A percentile compares a stretch with the other conserved stretches of the same genome.
phyloP scores from a whole-genome alignment of 2,329 filamentous ascomycete genomes.

The Rhynchosporium agropyri region DNA sequence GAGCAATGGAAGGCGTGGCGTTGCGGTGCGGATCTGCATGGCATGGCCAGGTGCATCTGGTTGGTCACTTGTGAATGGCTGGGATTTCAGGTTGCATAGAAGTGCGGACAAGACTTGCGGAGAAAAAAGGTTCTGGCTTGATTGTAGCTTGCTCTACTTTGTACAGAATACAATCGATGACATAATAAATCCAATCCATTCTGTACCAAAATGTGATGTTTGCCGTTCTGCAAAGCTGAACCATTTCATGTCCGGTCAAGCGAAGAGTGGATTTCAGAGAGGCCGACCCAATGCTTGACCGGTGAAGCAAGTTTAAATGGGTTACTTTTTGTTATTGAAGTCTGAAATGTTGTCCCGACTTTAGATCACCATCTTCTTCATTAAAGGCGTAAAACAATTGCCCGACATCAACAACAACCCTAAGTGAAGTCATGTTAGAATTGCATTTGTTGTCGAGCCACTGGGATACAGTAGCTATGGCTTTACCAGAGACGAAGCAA shows the following conservation, averaged over 20 bases:
- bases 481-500: too few species aligned
- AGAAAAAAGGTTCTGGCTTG: constrained; percentile 1
- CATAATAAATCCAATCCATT: neutral
- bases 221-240: neutral
- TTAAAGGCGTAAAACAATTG: too few species aligned
- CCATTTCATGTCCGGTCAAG: neutral
- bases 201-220: neutral
- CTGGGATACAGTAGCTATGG: too few species aligned
- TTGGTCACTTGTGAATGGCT: constrained; percentile 4
- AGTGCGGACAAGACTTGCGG: neutral
- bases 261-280: neutral
- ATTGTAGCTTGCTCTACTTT: constrained; percentile 6
- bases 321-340: too few species aligned
- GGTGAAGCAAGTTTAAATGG: too few species aligned
- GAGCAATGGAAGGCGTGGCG: neutral
- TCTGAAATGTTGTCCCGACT: too few species aligned
- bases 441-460: too few species aligned
- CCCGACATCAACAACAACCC: too few species aligned
- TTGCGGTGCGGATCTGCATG: constrained; percentile 2
- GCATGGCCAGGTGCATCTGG: neutral
- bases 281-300: too few species aligned
- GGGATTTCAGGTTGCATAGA: constrained; percentile 10
- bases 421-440: too few species aligned
- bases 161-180: constrained; percentile 13
- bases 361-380: too few species aligned